Conservation (phyloP, 73 alveolate species). For the Effrenium voratum region DNA sequence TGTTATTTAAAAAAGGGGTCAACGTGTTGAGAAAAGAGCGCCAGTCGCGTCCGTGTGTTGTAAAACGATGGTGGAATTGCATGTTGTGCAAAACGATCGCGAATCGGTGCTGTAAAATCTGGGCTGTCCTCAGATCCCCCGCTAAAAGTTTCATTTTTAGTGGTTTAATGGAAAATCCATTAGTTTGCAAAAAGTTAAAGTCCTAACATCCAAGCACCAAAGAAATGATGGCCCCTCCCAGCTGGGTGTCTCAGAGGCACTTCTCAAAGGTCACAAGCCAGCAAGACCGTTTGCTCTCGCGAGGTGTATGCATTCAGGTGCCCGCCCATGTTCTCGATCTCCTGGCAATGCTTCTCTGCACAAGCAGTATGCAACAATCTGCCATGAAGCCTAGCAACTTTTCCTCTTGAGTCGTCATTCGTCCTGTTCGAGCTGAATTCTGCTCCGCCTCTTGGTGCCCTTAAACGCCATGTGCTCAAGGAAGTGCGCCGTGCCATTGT, state of each 20-base stretch:
- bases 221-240: background rate
- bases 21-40: too few relatives aligned
- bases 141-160: too few relatives aligned
- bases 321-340: slow-evolving; percentile 94
- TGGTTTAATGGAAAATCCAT: too few relatives aligned
- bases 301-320: slow-evolving; percentile 95
- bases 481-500: slow-evolving; percentile 94
- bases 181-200: too few relatives aligned
- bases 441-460: slow-evolving; percentile 86
- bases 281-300: slow-evolving; percentile 93
- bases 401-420: background rate
- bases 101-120: too few relatives aligned
- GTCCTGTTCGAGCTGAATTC: slow-evolving; percentile 91
- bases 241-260: background rate
- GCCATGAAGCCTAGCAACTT: background rate
- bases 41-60: too few relatives aligned
- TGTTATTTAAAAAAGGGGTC: too few relatives aligned
- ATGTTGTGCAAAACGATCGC: too few relatives aligned
- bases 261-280: background rate
- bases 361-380: background rate
- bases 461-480: slow-evolving; percentile 95
- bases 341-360: background rate
- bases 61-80: too few relatives aligned
- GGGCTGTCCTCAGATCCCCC: too few relatives aligned
- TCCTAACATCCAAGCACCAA: too few relatives aligned